These are phyloP conservation scores for Leishmania arabica DNA, from an alignment of 208 protist species.

Conservation along the genomic window DNA sequence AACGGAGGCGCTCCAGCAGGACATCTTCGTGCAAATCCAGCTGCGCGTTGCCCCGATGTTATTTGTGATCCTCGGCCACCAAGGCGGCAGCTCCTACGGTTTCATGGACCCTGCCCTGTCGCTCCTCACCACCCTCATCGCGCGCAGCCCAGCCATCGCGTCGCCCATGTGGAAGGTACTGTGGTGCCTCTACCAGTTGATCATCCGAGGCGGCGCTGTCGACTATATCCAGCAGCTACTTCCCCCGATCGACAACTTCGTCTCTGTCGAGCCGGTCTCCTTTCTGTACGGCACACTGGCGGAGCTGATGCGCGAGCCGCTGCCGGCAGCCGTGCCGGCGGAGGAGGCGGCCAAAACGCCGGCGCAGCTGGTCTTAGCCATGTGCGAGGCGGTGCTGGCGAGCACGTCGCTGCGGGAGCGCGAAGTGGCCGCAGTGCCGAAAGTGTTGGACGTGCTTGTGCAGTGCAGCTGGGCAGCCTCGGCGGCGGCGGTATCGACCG, in stretches of 20 bases:
- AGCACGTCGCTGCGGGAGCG: conserved; percentile 41
- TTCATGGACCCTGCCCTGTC: conserved; percentile 88
- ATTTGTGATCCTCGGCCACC: conserved; percentile 66
- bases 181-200: conserved; percentile 64
- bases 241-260: conserved; percentile 91
- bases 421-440: conserved; percentile 67
- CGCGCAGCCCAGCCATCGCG: conserved; percentile 69
- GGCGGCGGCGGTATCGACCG: background rate
- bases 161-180: conserved; percentile 67
- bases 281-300: conserved; percentile 57
- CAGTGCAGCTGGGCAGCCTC: conserved; percentile 64
- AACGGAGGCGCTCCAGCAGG: conserved; percentile 21
- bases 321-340: conserved; percentile 22
- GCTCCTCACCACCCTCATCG: conserved; percentile 85
- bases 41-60: conserved; percentile 66
- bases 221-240: conserved; percentile 92
- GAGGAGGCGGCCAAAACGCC: conserved; percentile 45
- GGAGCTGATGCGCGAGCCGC: conserved; percentile 22
- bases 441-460: conserved; percentile 69
- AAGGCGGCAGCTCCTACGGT: conserved; percentile 69
- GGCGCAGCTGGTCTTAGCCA: conserved; percentile 69
- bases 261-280: conserved; percentile 62
- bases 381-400: conserved; percentile 61
- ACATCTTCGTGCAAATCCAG: conserved; percentile 74
- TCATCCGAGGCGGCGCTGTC: conserved; percentile 58